These are phyloP conservation scores for Dacryopinax primogenitus DNA, from an alignment of 768 basidiomycete genomes.

Conservation along the genomic window DNA sequence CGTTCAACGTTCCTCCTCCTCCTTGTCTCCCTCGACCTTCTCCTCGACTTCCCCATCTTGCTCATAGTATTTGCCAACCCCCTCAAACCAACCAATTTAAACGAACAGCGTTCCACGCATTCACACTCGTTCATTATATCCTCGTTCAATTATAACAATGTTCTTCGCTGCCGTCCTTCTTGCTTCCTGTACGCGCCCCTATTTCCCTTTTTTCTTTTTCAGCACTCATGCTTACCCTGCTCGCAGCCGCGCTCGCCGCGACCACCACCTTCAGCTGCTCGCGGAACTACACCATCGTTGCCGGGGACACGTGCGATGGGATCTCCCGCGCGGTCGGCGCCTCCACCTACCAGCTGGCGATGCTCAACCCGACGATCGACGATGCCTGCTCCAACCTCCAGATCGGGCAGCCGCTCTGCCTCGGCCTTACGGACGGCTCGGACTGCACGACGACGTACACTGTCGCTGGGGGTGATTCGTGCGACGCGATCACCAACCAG, in stretches of 20 bases:
- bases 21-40: slow-evolving; percentile 12
- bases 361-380: slow-evolving; percentile 46
- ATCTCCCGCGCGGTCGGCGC: slow-evolving; percentile 51
- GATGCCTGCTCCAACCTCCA: slow-evolving; percentile 45
- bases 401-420: slow-evolving; percentile 47
- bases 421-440: slow-evolving; percentile 39
- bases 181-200: slow-evolving; percentile 32
- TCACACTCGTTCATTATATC: slow-evolving; percentile 16
- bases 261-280: slow-evolving; percentile 33
- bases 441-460: slow-evolving; percentile 54
- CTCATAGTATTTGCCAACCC: neutral
- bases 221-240: neutral
- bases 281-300: slow-evolving; percentile 46
- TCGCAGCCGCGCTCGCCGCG: neutral
- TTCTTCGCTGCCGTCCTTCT: slow-evolving; percentile 36
- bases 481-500: slow-evolving; percentile 35
- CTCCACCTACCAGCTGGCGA: slow-evolving; percentile 63
- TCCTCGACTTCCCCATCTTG: neutral
- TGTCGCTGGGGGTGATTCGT: slow-evolving; percentile 45
- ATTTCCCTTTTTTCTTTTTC: neutral
- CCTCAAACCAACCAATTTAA: neutral
- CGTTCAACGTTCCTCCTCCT: slow-evolving; percentile 8
- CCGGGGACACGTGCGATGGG: slow-evolving; percentile 50
- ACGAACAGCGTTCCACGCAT: slow-evolving; percentile 8
- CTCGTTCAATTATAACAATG: slow-evolving; percentile 27